Conservation (phyloP, 148 eudicot genomes). For the Simmondsia chinensis region DNA sequence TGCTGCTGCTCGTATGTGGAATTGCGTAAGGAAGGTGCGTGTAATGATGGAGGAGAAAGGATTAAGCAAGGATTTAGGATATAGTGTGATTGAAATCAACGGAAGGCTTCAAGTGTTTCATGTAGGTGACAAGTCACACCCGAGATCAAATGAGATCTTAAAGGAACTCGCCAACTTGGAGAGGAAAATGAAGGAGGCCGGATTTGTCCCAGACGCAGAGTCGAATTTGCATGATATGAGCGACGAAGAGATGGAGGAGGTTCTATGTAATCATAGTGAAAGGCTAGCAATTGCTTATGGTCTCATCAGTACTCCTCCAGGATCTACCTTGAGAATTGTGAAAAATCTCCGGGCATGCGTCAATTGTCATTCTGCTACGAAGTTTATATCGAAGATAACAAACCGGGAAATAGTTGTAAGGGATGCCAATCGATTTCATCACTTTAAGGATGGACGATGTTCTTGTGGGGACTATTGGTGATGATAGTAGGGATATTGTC, state of each 20-base stretch:
- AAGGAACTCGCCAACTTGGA: conserved; percentile 34
- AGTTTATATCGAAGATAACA: conserved; percentile 34
- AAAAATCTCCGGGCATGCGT: conserved; percentile 46
- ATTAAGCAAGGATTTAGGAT: conserved; percentile 50
- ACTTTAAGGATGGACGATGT: conserved; percentile 44
- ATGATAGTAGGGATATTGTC: no score
- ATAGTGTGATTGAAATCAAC: conserved; percentile 43
- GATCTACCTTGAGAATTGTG: conserved; percentile 29
- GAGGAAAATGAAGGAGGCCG: conserved; percentile 40
- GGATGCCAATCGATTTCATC: conserved; percentile 52
- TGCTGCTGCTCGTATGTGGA: conserved; percentile 57
- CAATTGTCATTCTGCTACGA: conserved; percentile 43
- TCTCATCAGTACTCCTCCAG: conserved; percentile 38
- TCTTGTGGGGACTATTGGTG: conserved; percentile 48
- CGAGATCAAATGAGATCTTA: conserved; percentile 36
- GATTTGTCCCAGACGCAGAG: conserved; percentile 40
- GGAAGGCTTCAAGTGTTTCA: conserved; percentile 49
- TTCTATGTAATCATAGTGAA: conserved; percentile 43
- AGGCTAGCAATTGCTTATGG: conserved; percentile 53
- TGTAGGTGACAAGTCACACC: conserved; percentile 52
- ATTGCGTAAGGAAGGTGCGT: conserved; percentile 42
- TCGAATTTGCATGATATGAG: conserved; percentile 53
- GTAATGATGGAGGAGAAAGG: conserved; percentile 48
- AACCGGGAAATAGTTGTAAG: conserved; percentile 37
- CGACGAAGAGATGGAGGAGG: conserved; percentile 35